Evolutionary conservation across 139 green algal genomes (phyloP).

Genomic region (Chlamydomonas asymmetrica): DNA sequence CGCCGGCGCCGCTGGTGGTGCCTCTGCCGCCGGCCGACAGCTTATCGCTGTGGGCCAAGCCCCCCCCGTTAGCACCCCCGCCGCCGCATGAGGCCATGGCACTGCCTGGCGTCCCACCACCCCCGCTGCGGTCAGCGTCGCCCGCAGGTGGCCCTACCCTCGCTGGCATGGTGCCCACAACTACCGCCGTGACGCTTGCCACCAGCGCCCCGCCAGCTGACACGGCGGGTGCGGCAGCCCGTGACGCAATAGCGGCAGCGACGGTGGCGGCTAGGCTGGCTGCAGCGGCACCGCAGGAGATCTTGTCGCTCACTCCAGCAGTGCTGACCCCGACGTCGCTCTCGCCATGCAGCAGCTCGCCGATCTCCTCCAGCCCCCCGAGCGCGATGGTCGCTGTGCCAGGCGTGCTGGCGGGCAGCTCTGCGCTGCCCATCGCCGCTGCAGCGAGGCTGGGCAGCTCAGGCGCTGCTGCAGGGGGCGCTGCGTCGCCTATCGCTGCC

Average conservation of each 20-base stretch:
- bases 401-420: not conserved
- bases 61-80: not conserved
- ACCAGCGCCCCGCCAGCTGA: not conserved
- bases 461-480: not conserved
- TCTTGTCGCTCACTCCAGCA: slow-evolving; percentile 15
- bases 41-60: not conserved
- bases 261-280: no score
- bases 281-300: no score
- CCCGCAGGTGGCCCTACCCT: no score
- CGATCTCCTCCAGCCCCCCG: slow-evolving; percentile 19
- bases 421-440: not conserved
- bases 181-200: no score
- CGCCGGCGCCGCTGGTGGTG: not conserved
- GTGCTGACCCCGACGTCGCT: slow-evolving; percentile 10
- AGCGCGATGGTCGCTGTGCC: not conserved
- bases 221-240: not conserved
- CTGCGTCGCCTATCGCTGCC: no score
- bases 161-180: no score
- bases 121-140: no score
- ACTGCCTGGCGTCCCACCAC: not conserved
- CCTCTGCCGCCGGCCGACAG: no score
- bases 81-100: not conserved
- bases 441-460: not conserved
- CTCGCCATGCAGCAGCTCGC: slow-evolving; percentile 16
- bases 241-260: no score